Evolutionary conservation across 805 yeast genomes (phyloP), one percentile per base, ranked within the genome.

Genomic region (Candida gorgasii): DNA sequence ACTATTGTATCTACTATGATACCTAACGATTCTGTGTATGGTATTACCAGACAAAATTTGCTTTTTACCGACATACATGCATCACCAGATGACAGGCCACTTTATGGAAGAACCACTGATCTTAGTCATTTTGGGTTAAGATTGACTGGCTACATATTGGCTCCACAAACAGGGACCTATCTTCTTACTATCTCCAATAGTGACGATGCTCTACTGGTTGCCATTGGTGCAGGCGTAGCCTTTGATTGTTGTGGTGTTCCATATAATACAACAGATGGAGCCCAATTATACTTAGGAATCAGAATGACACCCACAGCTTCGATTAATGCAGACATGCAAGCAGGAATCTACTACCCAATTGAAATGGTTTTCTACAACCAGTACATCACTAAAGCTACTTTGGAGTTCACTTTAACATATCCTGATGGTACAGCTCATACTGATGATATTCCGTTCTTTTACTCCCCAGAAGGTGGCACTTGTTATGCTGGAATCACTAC

Each of bases 81-180:
- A 8, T 5, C 30, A 7, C n/a, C 30, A 6, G 30, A 27, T 5
- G 7, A 6, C 5, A 13, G 14, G 6, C 14, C n/a, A 13, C n/a
- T 27, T 12, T 27, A 27, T 13, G 30, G 30, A 7, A 27, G 30
- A 13, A 13, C 6, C 7, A 20, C 24, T 20, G 24, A 20, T 20
- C 24, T 6, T 20, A 20, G 8, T 20, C 24, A 20, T 9, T 27
- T 40, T 15, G 44, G 30, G 17, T 27, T 35, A 17, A 40, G 30
- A 18, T 26, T 27, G 3, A 33, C 39, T 17, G 44, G 40, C 3
- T 35, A 26, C 17, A 33, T 40, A n/a, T 27, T 19, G 18, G 44
- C 44, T 9, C 8, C 18, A 19, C 19, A 16, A 8, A 27, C 39
- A 5, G 44, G 44, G 16, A 35, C 29, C 16, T 40, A 40, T 17